A percentile compares a stretch with the other conserved stretches of the same genome.
These are phyloP conservation scores for Echinosophora koreensis DNA, from an alignment of 306 rosid genomes.

Conservation along the genomic window DNA sequence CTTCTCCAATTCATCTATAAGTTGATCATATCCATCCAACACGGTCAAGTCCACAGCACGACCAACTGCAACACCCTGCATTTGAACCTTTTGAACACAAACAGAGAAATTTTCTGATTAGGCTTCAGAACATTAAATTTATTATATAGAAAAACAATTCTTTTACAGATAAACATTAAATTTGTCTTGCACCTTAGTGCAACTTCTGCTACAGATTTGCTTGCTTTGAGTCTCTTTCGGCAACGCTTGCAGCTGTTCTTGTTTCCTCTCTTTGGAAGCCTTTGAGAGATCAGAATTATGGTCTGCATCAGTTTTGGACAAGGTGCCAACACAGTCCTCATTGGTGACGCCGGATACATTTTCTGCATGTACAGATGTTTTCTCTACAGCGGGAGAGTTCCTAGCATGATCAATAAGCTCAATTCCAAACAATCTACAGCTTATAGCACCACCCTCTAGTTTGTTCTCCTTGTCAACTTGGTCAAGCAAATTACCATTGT, in stretches of 20 bases:
- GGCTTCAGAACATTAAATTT: neutral
- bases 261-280: slow-evolving; percentile 59
- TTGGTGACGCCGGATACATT: slow-evolving; percentile 36
- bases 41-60: slow-evolving; percentile 90
- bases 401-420: slow-evolving; percentile 64
- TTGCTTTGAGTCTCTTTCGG: slow-evolving; percentile 72
- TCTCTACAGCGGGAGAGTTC: slow-evolving; percentile 52
- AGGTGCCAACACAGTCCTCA: slow-evolving; percentile 58
- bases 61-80: slow-evolving; percentile 96
- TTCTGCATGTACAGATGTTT: slow-evolving; percentile 45
- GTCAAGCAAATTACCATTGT: slow-evolving; percentile 55
- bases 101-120: slow-evolving; percentile 26
- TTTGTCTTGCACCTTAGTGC: slow-evolving; percentile 79
- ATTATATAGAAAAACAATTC: neutral
- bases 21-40: slow-evolving; percentile 85
- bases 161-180: slow-evolving; percentile 1
- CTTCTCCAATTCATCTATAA: slow-evolving; percentile 78
- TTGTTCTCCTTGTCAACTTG: slow-evolving; percentile 69
- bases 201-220: slow-evolving; percentile 76
- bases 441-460: slow-evolving; percentile 57
- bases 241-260: slow-evolving; percentile 54
- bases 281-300: slow-evolving; percentile 61
- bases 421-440: slow-evolving; percentile 79
- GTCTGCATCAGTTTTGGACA: slow-evolving; percentile 63
- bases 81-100: slow-evolving; percentile 75